A percentile compares a stretch with the other conserved stretches of the same genome.
Evolutionary conservation across 306 rosid species (phyloP).

Genomic region (Fragaria nilgerrensis): DNA sequence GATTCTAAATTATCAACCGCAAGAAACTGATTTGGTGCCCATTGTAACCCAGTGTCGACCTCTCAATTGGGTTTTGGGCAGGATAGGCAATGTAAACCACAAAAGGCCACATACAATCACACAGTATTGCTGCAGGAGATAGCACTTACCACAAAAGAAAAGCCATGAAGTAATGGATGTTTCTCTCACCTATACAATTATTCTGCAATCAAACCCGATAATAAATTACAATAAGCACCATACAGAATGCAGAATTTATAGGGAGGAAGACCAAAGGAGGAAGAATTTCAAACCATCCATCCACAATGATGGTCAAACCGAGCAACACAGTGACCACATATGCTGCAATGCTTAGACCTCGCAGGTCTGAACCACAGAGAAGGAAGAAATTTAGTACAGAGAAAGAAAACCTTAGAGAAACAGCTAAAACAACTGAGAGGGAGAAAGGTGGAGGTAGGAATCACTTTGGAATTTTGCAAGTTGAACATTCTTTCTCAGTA

Average conservation of each 20-base stretch:
- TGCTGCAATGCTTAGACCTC: slow-evolving; percentile 96
- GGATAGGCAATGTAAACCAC: background rate
- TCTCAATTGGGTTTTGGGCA: background rate
- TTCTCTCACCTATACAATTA: slow-evolving; percentile 96
- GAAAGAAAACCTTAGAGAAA: background rate
- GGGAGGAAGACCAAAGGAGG: slow-evolving; percentile 7
- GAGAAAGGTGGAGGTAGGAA: slow-evolving; percentile 17
- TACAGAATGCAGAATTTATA: slow-evolving; percentile 5
- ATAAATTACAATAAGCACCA: slow-evolving; percentile 14
- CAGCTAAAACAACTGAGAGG: background rate
- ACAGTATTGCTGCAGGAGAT: slow-evolving; percentile 19
- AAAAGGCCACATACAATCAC: slow-evolving; percentile 18
- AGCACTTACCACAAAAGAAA: slow-evolving; percentile 92
- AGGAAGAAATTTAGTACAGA: slow-evolving; percentile 8
- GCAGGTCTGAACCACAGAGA: slow-evolving; percentile 72
- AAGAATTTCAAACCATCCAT: slow-evolving; percentile 74
- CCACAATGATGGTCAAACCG: slow-evolving; percentile 98
- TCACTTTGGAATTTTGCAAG: slow-evolving; percentile 92
- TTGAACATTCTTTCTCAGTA: slow-evolving; percentile 76
- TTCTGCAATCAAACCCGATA: slow-evolving; percentile 53
- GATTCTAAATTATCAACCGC: background rate
- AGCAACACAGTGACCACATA: slow-evolving; percentile 88
- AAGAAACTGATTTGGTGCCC: background rate
- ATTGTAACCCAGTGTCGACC: background rate
- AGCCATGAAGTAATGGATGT: slow-evolving; percentile 75